Evolutionary conservation across 805 yeast genomes (phyloP), one percentile per base, ranked within the genome.

Genomic region (Metschnikowia santaceciliae): DNA sequence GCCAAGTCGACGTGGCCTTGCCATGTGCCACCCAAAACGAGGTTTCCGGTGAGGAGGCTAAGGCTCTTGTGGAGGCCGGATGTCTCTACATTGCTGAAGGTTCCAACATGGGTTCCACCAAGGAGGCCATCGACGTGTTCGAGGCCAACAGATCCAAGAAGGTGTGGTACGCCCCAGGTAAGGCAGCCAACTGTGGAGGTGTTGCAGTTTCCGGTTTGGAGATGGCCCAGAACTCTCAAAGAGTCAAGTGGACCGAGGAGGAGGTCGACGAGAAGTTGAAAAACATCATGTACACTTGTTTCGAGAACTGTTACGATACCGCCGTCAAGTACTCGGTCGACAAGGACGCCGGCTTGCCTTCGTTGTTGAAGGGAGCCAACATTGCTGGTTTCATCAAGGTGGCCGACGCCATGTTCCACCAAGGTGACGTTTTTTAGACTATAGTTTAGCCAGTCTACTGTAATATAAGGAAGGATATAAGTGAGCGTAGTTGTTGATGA

Each of bases 161-260:
- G 47, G 88, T 90, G 75, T 92, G 99, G 99, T 92, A 91, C 77
- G 98, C 96, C 66, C 97, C 97, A 70, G 98, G 97, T 77, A 92
- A 92, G 83, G 97, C 97, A 63, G 92, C 97, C 67, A 92, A 92
- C 84, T 87, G 95, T 78, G 99, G 98, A 78, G 99, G 99, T 84
- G 99, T 92, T 64, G 96, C 97, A 53, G 97, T 91, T 52, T 90
- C 97, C 53, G 98, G 97, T 69, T 82, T 92, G 61, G 99, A 92
- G 81, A 94, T 92, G 99, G 97, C 98, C 59, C 99, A 92, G 80
- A 94, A 92, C 88, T 89, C 97, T 53, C 95, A 87, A 71, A 88
- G 97, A 80, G 82, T 84, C 60, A 74, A 76, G 61, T 94, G 98
- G 97, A 81, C 96, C 57, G 64, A 84, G 54, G 97, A 90, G 79